Base-by-base conservation (phyloP, 2,329 filamentous ascomycete genomes). In the Alternaria ethzedia region DNA sequence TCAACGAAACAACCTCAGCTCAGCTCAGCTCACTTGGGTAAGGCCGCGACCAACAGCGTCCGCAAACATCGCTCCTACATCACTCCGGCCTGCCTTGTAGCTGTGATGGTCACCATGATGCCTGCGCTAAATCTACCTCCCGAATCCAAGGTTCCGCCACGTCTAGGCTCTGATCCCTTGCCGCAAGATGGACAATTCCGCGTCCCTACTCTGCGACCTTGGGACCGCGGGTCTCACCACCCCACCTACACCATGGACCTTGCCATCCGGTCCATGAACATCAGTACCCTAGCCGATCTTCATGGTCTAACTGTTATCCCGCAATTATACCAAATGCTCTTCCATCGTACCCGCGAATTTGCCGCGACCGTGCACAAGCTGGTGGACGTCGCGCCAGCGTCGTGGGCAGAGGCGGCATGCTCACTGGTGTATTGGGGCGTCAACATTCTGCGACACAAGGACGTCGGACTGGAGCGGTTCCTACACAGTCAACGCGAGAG, bases 401-500 rank as follows among this genome's bases (percentile, higher is more conserved):
- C 15, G 15, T 68, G 66, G 67, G 63, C 61, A 7, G 36, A 54
- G 20, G 57, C 57, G 8, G 61, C 63, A 11, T 56, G 59, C 21
- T 57, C 60, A 15, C 41, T 66, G n/a, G 47, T 70, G 2, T 49
- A 66, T 13, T 68, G 57, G 58, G 64, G 63, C 11, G 45, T 64
- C 7, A 32, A 58, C 3, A 21, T 70, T 8, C 23, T 70, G 20
- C 58, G 54, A 13, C 57, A 62, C 13, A 21, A 59, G 4, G 25
- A 30, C 17, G 23, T 68, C 4, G 17, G 55, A 6, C 57, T 70
- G 21, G 61, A 68, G 21, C 30, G 50, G 1, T 67, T 70, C n/a
- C 45, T 70, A 41, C 57, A 59, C 25, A 63, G 66, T 23, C 66
- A 69, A 47, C 57, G 66, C 5, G 56, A 63, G 13, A 70, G 68